Base-by-base conservation (phyloP, 2,329 filamentous ascomycete genomes). In the Phoma herbarum region DNA sequence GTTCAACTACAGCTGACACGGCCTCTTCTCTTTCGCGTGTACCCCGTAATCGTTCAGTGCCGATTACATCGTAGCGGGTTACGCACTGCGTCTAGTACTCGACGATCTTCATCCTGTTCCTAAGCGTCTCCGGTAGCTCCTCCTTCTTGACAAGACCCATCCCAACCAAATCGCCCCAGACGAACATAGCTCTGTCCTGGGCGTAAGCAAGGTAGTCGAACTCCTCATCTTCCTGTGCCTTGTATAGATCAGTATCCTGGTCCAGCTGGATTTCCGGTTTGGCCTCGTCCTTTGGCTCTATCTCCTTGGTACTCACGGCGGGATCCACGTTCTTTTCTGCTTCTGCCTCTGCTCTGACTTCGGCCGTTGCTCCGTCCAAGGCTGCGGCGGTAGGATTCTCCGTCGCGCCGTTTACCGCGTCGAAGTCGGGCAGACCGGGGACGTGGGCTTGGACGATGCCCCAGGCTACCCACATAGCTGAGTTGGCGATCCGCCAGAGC, bases 191-290 rank as follows among this genome's bases (percentile, higher is more conserved):
- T 14, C 95, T 85, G 65, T 97, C 91, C 78, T 97, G 92, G 8
- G 95, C 88, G 78, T 98, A 99, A 11, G 86, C 87, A 23, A 99
- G 82, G 75, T 98, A 99, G 77, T 99, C 93, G 73, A 98, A 99
- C 71, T 92, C 91, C 31, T 85, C 86, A 26, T 84, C 85, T 20
- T 84, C 84, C 47, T 84, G 82, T 4, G 80, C 81, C 14, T 81
- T 80, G 45, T 83, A 84, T 57, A 69, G 62, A 51, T 73, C 70
- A 59, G 73, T 67, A 44, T 69, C 72, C 47, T 63, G 41, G 37
- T 63, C 64, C 52, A 64, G 56, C 70, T 43, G 41, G n/a, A 43
- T 25, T 16, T 71, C 72, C 18, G 67, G 60, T 29, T 61, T 63
- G 28, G 55, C 62, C 23, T 60, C 66, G n/a, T 67, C 67, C 52